phyloP scores from a whole-genome alignment of 345 rosid species.

The Bruguiera gymnorhiza region DNA sequence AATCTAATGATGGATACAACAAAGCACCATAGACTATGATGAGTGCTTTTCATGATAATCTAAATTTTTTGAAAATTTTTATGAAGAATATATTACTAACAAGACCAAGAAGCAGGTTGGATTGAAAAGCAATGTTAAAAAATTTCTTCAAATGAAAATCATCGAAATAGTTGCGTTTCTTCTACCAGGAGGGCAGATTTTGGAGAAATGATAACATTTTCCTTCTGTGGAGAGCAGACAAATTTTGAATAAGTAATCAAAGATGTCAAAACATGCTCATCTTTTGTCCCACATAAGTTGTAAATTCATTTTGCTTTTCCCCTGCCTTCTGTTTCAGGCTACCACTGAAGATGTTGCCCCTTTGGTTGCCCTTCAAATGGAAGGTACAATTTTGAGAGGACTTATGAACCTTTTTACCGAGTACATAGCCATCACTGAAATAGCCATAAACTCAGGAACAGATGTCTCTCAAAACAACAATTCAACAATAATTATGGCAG shows the following conservation, averaged over 20 bases:
- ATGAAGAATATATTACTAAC: not conserved
- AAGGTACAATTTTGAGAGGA: constrained; percentile 40
- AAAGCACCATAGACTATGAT: not conserved
- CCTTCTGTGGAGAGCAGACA: not conserved
- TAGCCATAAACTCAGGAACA: constrained; percentile 27
- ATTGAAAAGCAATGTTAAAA: not conserved
- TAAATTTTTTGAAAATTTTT: not conserved
- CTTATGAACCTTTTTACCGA: constrained; percentile 41
- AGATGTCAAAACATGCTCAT: constrained; percentile 4
- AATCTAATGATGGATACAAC: not conserved
- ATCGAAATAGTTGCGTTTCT: not conserved
- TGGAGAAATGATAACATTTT: not conserved
- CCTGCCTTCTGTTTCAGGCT: constrained; percentile 33
- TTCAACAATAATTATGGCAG: constrained; percentile 28
- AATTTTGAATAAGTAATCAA: constrained; percentile 1
- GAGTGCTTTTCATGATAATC: not conserved
- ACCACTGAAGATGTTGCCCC: constrained; percentile 37
- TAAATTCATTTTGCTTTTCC: constrained; percentile 2
- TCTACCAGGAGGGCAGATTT: not conserved
- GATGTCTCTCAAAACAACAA: constrained; percentile 16
- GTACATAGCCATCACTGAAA: constrained; percentile 42
- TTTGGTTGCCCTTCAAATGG: constrained; percentile 46
- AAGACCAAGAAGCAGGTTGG: not conserved
- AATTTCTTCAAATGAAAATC: not conserved
- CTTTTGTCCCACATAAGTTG: not conserved